phyloP scores from a whole-genome alignment of 257 asterid genomes.

The Capsicum pubescens region DNA sequence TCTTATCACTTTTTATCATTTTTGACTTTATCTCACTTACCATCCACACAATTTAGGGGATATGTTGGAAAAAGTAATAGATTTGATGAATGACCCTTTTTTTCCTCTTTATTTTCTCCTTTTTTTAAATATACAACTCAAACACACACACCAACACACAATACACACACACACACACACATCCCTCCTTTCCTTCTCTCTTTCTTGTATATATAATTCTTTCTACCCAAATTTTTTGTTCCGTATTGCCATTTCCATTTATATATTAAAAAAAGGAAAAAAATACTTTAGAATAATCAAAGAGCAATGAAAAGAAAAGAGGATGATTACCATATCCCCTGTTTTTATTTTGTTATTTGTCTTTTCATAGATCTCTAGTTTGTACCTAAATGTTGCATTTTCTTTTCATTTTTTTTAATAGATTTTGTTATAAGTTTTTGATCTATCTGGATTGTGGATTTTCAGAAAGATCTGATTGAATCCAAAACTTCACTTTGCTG shows the following conservation, averaged over 20 bases:
- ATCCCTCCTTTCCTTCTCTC: neutral
- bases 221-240: slow-evolving; percentile 47
- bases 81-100: too few species aligned
- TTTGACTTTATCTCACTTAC: too few species aligned
- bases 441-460: slow-evolving; percentile 59
- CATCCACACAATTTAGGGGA: too few species aligned
- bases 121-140: too few species aligned
- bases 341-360: slow-evolving; percentile 59
- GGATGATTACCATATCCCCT: slow-evolving; percentile 70
- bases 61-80: too few species aligned
- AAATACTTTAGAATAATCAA: slow-evolving; percentile 62
- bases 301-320: slow-evolving; percentile 47
- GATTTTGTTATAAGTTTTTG: slow-evolving; percentile 42
- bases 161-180: slow-evolving; percentile 26
- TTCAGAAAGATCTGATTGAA: slow-evolving; percentile 68
- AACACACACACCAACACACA: too few species aligned
- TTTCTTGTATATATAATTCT: slow-evolving; percentile 41
- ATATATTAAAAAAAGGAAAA: slow-evolving; percentile 26
- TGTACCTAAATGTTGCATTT: slow-evolving; percentile 34
- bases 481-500: slow-evolving; percentile 46
- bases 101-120: too few species aligned
- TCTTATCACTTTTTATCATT: too few species aligned
- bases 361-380: slow-evolving; percentile 75
- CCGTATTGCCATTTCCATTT: slow-evolving; percentile 47
- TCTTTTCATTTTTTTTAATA: slow-evolving; percentile 28